These are phyloP conservation scores for Boletus speciosus DNA, from an alignment of 768 basidiomycete genomes.

Conservation along the genomic window DNA sequence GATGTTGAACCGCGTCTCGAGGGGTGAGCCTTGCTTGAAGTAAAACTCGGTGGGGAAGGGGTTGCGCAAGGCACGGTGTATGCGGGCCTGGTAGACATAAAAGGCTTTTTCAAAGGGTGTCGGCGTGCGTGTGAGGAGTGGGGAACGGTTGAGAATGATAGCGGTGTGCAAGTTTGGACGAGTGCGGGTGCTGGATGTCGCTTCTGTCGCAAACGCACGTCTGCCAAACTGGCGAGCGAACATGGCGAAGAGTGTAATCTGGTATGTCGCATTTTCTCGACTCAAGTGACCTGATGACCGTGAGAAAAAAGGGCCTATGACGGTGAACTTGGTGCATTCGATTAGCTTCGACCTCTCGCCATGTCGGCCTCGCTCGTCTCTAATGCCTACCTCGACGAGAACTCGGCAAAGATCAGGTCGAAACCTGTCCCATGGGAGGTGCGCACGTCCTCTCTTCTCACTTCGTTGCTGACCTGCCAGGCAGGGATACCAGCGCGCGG, in stretches of 20 bases:
- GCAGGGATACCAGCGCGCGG: conserved; percentile 94
- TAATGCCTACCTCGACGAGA: conserved; percentile 82
- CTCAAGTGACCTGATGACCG: conserved; percentile 21
- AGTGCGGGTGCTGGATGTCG: neutral
- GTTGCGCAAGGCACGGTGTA: conserved; percentile 81
- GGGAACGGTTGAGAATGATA: conserved; percentile 76
- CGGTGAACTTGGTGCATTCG: neutral
- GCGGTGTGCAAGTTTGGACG: conserved; percentile 51
- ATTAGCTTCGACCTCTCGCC: neutral
- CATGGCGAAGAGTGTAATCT: conserved; percentile 10
- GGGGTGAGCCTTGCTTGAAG: conserved; percentile 86
- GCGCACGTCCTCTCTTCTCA: conserved; percentile 2
- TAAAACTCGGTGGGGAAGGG: conserved; percentile 90
- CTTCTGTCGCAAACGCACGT: conserved; percentile 47
- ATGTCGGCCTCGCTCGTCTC: conserved; percentile 80
- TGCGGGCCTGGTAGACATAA: conserved; percentile 77
- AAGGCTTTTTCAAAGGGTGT: conserved; percentile 76
- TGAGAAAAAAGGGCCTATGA: conserved; percentile 30
- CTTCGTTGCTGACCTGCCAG: conserved; percentile 10
- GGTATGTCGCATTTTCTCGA: neutral
- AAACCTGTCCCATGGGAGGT: conserved; percentile 99
- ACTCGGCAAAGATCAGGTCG: conserved; percentile 79
- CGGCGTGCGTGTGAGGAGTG: conserved; percentile 68
- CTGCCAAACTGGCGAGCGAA: conserved; percentile 5
- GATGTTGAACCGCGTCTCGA: conserved; percentile 74